Percentiles rank a stretch among this genome's conserved stretches.
Evolutionary conservation across 441 rosid species (phyloP).

Genomic region (Geranium incanum): DNA sequence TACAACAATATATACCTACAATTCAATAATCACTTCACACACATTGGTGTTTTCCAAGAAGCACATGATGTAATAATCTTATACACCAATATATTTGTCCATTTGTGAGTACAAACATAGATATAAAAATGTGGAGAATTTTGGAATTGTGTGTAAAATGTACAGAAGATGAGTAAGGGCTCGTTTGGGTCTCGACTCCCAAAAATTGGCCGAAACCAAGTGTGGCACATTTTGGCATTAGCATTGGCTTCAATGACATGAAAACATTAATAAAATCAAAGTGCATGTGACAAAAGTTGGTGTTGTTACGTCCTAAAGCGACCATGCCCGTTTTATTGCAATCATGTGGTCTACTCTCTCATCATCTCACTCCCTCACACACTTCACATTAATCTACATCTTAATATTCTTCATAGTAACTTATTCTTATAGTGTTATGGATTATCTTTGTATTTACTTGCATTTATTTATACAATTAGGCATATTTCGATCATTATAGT

Average conservation of each 20-base stretch:
- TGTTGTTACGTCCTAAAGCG: neutral
- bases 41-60: neutral
- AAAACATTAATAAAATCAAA: neutral
- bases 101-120: neutral
- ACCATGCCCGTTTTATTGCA: constrained; percentile 15
- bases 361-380: neutral
- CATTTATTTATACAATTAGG: no score
- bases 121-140: neutral
- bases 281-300: constrained; percentile 5
- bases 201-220: neutral
- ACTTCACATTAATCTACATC: neutral
- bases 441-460: no score
- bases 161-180: neutral
- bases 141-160: neutral
- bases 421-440: neutral
- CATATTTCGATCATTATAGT: no score
- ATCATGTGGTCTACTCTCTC: constrained; percentile 13
- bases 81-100: neutral
- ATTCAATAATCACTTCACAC: neutral
- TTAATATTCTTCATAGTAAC: neutral
- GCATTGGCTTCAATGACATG: neutral
- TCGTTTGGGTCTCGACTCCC: neutral
- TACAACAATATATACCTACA: no score
- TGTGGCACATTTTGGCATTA: neutral
- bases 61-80: neutral